Percentiles rank a stretch among this genome's conserved stretches.
These are phyloP conservation scores for Stenocarpella maydis DNA, from an alignment of 2,329 filamentous ascomycete species.

Conservation along the genomic window DNA sequence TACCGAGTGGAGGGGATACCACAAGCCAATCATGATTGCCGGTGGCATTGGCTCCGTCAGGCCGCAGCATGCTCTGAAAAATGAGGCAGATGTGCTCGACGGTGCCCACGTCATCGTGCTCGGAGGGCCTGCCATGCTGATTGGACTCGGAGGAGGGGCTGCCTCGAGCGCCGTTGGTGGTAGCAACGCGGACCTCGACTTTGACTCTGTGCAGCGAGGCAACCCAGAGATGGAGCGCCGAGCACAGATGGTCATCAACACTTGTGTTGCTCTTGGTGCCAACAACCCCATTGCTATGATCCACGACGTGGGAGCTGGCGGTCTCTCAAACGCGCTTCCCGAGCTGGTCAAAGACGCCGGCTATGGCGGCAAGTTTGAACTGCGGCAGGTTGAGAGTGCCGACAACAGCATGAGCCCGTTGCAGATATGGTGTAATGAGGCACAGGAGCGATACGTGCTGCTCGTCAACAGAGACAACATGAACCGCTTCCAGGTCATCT, in stretches of 20 bases:
- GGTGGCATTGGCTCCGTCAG: constrained; percentile 93
- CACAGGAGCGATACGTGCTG: constrained; percentile 95
- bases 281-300: constrained; percentile 95
- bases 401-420: constrained; percentile 93
- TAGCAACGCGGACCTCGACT: constrained; percentile 90
- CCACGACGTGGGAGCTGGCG: constrained; percentile 95
- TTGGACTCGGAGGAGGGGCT: constrained; percentile 93
- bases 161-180: constrained; percentile 90
- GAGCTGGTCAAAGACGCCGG: constrained; percentile 93
- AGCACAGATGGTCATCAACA: constrained; percentile 98
- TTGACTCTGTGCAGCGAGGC: constrained; percentile 94
- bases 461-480: constrained; percentile 83
- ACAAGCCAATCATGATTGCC: constrained; percentile 99
- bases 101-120: constrained; percentile 94
- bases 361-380: constrained; percentile 88
- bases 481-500: constrained; percentile 76
- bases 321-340: constrained; percentile 77
- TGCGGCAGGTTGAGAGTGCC: constrained; percentile 91
- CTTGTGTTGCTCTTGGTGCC: constrained; percentile 83
- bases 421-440: constrained; percentile 98
- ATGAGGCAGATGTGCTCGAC: constrained; percentile 77
- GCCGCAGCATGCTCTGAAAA: constrained; percentile 89
- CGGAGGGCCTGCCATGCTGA: constrained; percentile 96
- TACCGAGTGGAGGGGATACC: constrained; percentile 85
- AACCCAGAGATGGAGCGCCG: constrained; percentile 96